These are phyloP conservation scores for Penicillium concentricum DNA, from an alignment of 2,329 filamentous ascomycete species.

Conservation along the genomic window DNA sequence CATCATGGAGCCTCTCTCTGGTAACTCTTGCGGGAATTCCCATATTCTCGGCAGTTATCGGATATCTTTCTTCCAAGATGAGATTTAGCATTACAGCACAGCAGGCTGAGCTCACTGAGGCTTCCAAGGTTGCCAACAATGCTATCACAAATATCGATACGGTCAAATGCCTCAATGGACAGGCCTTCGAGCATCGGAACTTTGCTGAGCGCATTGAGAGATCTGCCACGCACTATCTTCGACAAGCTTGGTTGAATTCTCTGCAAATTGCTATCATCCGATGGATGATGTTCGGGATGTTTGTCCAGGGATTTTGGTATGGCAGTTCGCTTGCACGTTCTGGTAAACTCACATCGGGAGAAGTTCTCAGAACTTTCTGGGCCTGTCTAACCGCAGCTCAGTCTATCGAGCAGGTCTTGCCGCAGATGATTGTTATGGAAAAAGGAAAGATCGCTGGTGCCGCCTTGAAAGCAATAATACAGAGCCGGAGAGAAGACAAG, in stretches of 20 bases:
- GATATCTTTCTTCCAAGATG: slow-evolving; percentile 60
- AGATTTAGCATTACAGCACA: slow-evolving; percentile 68
- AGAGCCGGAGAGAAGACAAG: slow-evolving; percentile 22
- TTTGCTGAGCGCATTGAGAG: slow-evolving; percentile 60
- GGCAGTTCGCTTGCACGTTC: slow-evolving; percentile 67
- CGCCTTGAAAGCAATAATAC: slow-evolving; percentile 55
- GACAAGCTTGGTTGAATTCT: slow-evolving; percentile 67
- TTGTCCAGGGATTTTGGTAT: slow-evolving; percentile 89
- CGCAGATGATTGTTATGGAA: slow-evolving; percentile 72
- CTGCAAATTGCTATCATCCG: slow-evolving; percentile 71
- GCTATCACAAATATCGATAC: slow-evolving; percentile 74
- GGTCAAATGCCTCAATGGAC: slow-evolving; percentile 81
- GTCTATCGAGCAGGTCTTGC: slow-evolving; percentile 69
- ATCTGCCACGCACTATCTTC: slow-evolving; percentile 63
- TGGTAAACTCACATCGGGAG: slow-evolving; percentile 59
- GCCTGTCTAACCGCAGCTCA: slow-evolving; percentile 74
- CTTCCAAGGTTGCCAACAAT: slow-evolving; percentile 69
- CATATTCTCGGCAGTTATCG: slow-evolving; percentile 61
- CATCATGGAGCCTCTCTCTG: slow-evolving; percentile 80
- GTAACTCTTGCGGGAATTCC: slow-evolving; percentile 74
- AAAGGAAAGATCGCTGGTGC: slow-evolving; percentile 75
- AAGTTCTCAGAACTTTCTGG: slow-evolving; percentile 83
- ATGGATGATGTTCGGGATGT: slow-evolving; percentile 73
- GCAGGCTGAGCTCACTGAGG: slow-evolving; percentile 63
- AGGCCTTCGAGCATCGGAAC: slow-evolving; percentile 65